phyloP scores from a whole-genome alignment of 2,329 filamentous ascomycete species.

The Fusarium sp. region DNA sequence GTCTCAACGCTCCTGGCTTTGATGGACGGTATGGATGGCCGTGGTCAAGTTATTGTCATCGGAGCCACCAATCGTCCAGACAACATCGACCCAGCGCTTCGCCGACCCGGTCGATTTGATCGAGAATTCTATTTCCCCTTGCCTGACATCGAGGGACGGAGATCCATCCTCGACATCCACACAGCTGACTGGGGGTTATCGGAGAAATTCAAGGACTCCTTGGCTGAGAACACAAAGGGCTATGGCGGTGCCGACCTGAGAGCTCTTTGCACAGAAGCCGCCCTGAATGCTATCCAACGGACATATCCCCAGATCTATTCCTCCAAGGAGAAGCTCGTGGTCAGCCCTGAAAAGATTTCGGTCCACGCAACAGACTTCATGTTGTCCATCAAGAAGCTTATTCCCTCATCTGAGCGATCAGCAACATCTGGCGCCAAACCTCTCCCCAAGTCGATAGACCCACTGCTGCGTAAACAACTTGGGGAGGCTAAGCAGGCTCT shows the following conservation, averaged over 20 bases:
- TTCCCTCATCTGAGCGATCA: slow-evolving; percentile 92
- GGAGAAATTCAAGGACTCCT: slow-evolving; percentile 78
- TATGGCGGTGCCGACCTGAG: slow-evolving; percentile 96
- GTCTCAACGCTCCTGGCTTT: slow-evolving; percentile 92
- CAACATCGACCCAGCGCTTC: slow-evolving; percentile 94
- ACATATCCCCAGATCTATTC: slow-evolving; percentile 97
- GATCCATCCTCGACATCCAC: slow-evolving; percentile 92
- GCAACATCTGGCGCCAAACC: slow-evolving; percentile 85
- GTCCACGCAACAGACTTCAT: slow-evolving; percentile 96
- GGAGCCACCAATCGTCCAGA: slow-evolving; percentile 98
- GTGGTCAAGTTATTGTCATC: slow-evolving; percentile 97
- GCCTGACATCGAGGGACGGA: slow-evolving; percentile 80
- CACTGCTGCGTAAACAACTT: slow-evolving; percentile 79
- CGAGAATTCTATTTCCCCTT: slow-evolving; percentile 98
- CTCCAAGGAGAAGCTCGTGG: slow-evolving; percentile 87
- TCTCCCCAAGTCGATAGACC: slow-evolving; percentile 80
- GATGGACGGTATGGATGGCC: slow-evolving; percentile 99
- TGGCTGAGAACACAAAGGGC: slow-evolving; percentile 91
- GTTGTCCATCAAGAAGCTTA: slow-evolving; percentile 94
- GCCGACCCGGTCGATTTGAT: slow-evolving; percentile 93
- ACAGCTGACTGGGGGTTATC: slow-evolving; percentile 92
- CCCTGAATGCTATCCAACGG: slow-evolving; percentile 92
- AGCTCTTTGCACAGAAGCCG: slow-evolving; percentile 93
- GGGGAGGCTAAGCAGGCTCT: slow-evolving; percentile 72
- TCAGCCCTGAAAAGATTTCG: slow-evolving; percentile 84